Conservation (phyloP, 2,329 filamentous ascomycete species). For the Cephalotrichum gorgonifer region DNA sequence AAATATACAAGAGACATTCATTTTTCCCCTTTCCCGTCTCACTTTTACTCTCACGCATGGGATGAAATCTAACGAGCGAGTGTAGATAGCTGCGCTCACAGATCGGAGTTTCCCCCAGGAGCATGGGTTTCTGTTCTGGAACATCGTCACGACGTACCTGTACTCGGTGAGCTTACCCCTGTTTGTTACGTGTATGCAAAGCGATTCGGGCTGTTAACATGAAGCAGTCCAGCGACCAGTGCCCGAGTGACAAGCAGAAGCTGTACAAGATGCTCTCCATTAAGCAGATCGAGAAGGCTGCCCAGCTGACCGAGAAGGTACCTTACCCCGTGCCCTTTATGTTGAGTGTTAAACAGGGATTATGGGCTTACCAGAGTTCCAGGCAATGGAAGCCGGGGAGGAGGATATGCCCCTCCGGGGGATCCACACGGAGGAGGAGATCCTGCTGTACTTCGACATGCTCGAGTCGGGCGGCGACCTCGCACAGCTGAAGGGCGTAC, state of each 20-base stretch:
- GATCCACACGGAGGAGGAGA: conserved; percentile 38
- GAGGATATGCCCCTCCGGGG: conserved; percentile 14
- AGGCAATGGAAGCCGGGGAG: conserved; percentile 1
- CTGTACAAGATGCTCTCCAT: conserved; percentile 40
- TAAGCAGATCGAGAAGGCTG: conserved; percentile 40
- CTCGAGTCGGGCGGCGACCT: conserved; percentile 30
- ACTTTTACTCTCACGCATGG: no score
- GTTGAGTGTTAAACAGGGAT: background rate
- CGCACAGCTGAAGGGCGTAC: conserved; percentile 28
- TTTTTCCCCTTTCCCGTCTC: background rate
- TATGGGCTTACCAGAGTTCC: background rate
- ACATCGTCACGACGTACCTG: conserved; percentile 41
- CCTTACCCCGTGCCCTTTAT: background rate
- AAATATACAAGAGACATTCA: background rate
- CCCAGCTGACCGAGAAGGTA: conserved; percentile 33
- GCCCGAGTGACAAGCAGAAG: conserved; percentile 35
- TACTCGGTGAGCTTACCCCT: conserved; percentile 32
- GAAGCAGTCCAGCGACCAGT: conserved; percentile 33
- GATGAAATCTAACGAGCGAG: background rate
- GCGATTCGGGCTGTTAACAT: background rate
- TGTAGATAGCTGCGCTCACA: conserved; percentile 41
- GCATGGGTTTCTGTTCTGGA: conserved; percentile 40
- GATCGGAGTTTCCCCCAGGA: conserved; percentile 41
- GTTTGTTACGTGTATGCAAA: background rate
- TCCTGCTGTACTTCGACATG: conserved; percentile 37